Conservation (phyloP, 805 yeast genomes). For the Nakazawaea laoshanensis region DNA sequence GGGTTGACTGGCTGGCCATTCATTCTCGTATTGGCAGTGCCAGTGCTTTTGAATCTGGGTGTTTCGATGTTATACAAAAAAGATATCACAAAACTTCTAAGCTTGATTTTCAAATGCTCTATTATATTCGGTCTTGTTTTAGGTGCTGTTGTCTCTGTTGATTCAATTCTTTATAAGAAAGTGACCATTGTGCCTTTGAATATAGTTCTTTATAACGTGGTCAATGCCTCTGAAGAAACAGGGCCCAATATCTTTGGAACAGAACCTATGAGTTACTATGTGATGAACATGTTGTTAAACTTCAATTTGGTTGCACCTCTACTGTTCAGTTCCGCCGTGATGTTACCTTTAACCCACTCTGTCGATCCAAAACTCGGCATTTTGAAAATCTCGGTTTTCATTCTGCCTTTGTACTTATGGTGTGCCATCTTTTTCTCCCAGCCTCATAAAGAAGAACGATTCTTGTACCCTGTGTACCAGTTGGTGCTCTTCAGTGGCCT, state of each 20-base stretch:
- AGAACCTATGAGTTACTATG: constrained; percentile 71
- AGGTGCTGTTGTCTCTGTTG: constrained; percentile 26
- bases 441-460: constrained; percentile 92
- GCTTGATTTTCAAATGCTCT: neutral
- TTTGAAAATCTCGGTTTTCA: constrained; percentile 13
- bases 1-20: constrained; percentile 93
- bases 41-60: constrained; percentile 36
- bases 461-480: constrained; percentile 79
- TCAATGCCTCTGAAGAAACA: constrained; percentile 51
- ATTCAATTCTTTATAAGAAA: constrained; percentile 54
- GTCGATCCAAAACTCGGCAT: constrained; percentile 16
- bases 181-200: constrained; percentile 69
- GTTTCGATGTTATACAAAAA: constrained; percentile 2
- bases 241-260: constrained; percentile 91
- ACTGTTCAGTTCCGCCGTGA: constrained; percentile 33
- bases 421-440: constrained; percentile 54
- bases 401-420: constrained; percentile 61
- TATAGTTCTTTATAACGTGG: constrained; percentile 76
- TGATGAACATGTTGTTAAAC: constrained; percentile 61
- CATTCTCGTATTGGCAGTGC: constrained; percentile 53
- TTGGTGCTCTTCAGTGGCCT: constrained; percentile 59
- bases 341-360: constrained; percentile 20
- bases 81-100: neutral
- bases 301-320: constrained; percentile 50
- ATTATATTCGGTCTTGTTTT: constrained; percentile 6